Base-by-base conservation (phyloP, 164 flowering plant species). In the Akebia trifoliata region DNA sequence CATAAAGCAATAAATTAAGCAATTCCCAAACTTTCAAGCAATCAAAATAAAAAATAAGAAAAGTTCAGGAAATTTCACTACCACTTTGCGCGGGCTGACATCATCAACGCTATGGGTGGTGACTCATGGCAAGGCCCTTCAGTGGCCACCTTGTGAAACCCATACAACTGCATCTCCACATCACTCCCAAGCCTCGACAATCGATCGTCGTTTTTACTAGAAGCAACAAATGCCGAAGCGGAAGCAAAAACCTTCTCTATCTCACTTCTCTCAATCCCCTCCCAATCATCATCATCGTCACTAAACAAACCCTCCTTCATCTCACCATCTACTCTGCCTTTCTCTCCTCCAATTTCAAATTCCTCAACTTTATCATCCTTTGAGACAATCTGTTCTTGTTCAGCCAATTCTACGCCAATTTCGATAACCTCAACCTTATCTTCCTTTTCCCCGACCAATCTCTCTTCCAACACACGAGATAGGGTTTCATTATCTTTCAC, bases 281-380 rank as follows among this genome's bases (percentile, higher is more conserved):
- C 98, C 96, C 98, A 91, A 45, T 84, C 97, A 55, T 85, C 97
- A 55, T 85, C 93, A 24, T 79, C 90, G 14, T 71, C 81, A 37
- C 43, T 43, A 18, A 67, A 56, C 49, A 50, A 32, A 22, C 46
- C 48, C 53, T 36, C 73, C 47, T 54, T 37, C 36, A 4, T 9
- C 49, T 44, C 70, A 7, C 46, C 61, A 24, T 29, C 60, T 32
- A 7, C 67, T 22, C 6, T 55, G 32, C 20, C 51, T 42, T 11
- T 48, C 15, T 47, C 57, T 25, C 7, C 42, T 44, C 50, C 51
- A 50, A 11, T 32, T 34, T 53, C 71, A 21, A 17, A 4, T 24
- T n/a, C 46, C 40, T 59, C 40, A 28, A 44, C 29, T 21, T 32
- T 43, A 3, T 54, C 58, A 30, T 54, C 25, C 1, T 25, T 25